Evolutionary conservation across 2,329 filamentous ascomycete genomes (phyloP).

Genomic region (Aureobasidium vineae): DNA sequence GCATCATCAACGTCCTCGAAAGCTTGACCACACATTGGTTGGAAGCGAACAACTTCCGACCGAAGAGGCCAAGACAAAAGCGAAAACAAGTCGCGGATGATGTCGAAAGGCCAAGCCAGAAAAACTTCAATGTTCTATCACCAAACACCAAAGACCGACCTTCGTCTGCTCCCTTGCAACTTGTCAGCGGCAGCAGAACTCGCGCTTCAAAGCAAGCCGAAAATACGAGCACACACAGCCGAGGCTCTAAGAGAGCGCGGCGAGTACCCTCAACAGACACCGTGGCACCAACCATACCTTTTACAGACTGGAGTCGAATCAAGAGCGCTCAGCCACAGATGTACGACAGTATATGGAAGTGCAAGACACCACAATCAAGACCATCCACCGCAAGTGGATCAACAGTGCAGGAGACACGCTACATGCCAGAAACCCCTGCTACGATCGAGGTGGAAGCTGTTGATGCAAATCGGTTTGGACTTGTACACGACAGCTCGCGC

Average conservation of each 20-base stretch:
- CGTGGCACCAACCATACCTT: conserved; percentile 10
- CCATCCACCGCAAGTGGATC: not conserved
- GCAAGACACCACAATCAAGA: conserved; percentile 9
- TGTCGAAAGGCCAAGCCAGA: not conserved
- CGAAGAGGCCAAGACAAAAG: conserved; percentile 40
- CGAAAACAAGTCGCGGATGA: not conserved
- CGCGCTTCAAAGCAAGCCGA: not conserved
- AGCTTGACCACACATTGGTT: conserved; percentile 73
- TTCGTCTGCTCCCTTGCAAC: not conserved
- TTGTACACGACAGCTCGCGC: not conserved
- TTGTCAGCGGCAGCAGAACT: not conserved
- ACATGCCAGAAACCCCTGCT: not conserved
- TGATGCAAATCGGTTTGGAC: not conserved
- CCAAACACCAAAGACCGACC: not conserved
- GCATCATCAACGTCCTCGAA: conserved; percentile 63
- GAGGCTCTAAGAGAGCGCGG: not conserved
- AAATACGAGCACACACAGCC: not conserved
- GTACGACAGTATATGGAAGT: conserved; percentile 34
- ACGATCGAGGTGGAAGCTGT: not conserved
- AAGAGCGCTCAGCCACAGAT: conserved; percentile 43
- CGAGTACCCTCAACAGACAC: not conserved
- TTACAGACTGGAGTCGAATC: conserved; percentile 46
- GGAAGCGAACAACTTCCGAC: conserved; percentile 66
- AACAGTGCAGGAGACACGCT: not conserved
- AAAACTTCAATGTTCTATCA: not conserved